A percentile compares a stretch with the other conserved stretches of the same genome.
Evolutionary conservation across 2,329 filamentous ascomycete species (phyloP).

Genomic region (Trichoderma asperellum): DNA sequence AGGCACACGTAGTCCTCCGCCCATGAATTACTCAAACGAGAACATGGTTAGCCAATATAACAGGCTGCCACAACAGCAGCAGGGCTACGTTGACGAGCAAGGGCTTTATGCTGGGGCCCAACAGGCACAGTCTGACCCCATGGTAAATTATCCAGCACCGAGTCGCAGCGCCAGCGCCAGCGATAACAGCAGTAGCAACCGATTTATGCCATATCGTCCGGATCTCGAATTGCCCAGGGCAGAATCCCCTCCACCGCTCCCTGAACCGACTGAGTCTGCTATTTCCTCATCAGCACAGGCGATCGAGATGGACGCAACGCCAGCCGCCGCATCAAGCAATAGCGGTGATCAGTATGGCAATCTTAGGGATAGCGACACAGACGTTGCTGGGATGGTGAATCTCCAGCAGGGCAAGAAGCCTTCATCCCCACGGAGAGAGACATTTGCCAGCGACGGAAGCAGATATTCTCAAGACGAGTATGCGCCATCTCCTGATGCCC

Average conservation of each 20-base stretch:
- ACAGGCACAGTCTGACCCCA: slow-evolving; percentile 40
- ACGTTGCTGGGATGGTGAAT: slow-evolving; percentile 74
- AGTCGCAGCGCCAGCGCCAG: slow-evolving; percentile 40
- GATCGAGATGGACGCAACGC: slow-evolving; percentile 77
- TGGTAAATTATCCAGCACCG: slow-evolving; percentile 39
- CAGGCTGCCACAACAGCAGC: slow-evolving; percentile 37
- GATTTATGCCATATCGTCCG: slow-evolving; percentile 51
- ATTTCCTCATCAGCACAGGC: slow-evolving; percentile 59
- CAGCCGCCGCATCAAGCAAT: slow-evolving; percentile 47
- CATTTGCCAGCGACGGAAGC: slow-evolving; percentile 67
- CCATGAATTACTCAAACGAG: slow-evolving; percentile 26
- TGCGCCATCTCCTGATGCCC: slow-evolving; percentile 26
- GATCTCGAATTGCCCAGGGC: slow-evolving; percentile 59
- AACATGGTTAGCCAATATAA: slow-evolving; percentile 44
- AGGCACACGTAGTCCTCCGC: slow-evolving; percentile 9
- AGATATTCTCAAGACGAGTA: slow-evolving; percentile 77
- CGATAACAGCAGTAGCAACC: slow-evolving; percentile 36
- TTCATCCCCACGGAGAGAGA: slow-evolving; percentile 47
- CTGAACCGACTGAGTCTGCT: slow-evolving; percentile 47
- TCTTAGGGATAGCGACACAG: slow-evolving; percentile 67
- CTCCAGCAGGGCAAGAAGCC: slow-evolving; percentile 61
- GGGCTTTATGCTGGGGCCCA: slow-evolving; percentile 42
- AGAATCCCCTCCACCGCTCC: slow-evolving; percentile 66
- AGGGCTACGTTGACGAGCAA: slow-evolving; percentile 42
- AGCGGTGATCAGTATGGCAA: slow-evolving; percentile 51